These are phyloP conservation scores for Erodium maritimum DNA, from an alignment of 345 rosid species.

Conservation along the genomic window DNA sequence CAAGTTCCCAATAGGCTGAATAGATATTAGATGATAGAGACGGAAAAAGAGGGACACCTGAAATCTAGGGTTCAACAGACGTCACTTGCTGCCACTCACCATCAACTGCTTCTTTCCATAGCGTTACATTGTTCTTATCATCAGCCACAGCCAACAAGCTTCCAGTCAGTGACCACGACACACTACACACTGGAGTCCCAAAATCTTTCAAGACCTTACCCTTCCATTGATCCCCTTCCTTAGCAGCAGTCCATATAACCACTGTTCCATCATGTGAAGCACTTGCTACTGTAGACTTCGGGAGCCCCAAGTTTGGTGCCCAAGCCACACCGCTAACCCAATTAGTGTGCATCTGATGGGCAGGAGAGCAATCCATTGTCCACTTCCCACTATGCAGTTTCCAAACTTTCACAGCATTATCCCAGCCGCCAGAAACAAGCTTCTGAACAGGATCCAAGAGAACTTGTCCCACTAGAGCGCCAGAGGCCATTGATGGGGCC, in stretches of 20 bases:
- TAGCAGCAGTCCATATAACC: slow-evolving; percentile 41
- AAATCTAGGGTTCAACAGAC: slow-evolving; percentile 31
- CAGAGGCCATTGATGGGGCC: slow-evolving; percentile 55
- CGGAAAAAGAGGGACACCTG: slow-evolving; percentile 1
- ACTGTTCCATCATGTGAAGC: slow-evolving; percentile 57
- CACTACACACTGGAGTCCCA: slow-evolving; percentile 46
- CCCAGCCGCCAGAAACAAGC: slow-evolving; percentile 51
- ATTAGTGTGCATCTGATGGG: slow-evolving; percentile 47
- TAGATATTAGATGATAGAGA: slow-evolving; percentile 2
- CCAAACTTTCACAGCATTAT: slow-evolving; percentile 53
- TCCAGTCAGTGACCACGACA: slow-evolving; percentile 58
- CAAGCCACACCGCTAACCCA: slow-evolving; percentile 67
- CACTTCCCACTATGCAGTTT: slow-evolving; percentile 39
- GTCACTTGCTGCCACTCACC: slow-evolving; percentile 53
- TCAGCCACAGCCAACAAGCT: slow-evolving; percentile 49
- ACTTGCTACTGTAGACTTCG: slow-evolving; percentile 52
- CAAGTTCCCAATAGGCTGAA: background rate
- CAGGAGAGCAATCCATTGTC: slow-evolving; percentile 54
- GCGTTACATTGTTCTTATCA: slow-evolving; percentile 37
- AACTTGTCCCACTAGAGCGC: slow-evolving; percentile 40
- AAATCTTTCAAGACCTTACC: slow-evolving; percentile 51
- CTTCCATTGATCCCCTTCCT: slow-evolving; percentile 55
- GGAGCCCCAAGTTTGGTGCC: slow-evolving; percentile 64
- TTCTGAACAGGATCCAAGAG: slow-evolving; percentile 41
- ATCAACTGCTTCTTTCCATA: slow-evolving; percentile 56